Evolutionary conservation across 768 basidiomycete genomes (phyloP).

Genomic region (Lactarius akahatsu): DNA sequence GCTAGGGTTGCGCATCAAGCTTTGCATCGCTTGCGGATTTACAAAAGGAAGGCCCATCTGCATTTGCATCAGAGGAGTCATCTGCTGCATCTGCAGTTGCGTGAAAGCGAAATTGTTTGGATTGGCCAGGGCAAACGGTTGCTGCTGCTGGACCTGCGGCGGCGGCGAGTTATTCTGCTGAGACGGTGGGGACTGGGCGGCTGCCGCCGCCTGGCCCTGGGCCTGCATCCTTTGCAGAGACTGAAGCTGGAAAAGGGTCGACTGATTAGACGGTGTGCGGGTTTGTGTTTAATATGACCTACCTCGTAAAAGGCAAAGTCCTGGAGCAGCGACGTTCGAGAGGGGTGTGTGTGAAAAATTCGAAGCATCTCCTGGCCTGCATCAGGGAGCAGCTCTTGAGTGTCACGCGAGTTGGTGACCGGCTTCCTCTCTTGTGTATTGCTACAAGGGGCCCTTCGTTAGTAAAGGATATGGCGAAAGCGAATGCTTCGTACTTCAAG

Average conservation of each 20-base stretch:
- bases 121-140: constrained; percentile 49
- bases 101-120: constrained; percentile 56
- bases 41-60: constrained; percentile 52
- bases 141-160: constrained; percentile 45
- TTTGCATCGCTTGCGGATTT: constrained; percentile 77
- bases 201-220: constrained; percentile 42
- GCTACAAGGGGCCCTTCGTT: constrained; percentile 42
- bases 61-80: constrained; percentile 66
- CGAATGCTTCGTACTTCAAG: constrained; percentile 55
- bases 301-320: constrained; percentile 94
- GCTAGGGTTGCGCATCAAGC: constrained; percentile 80
- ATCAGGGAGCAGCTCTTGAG: constrained; percentile 93
- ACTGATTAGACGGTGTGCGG: constrained; percentile 9
- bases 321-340: constrained; percentile 89
- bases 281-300: constrained; percentile 26
- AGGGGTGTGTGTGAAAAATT: constrained; percentile 92
- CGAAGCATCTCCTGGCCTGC: constrained; percentile 96
- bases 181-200: constrained; percentile 36
- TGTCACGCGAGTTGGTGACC: constrained; percentile 97
- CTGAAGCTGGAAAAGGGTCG: constrained; percentile 34
- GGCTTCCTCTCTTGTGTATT: constrained; percentile 99
- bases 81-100: constrained; percentile 49
- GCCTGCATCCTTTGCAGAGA: constrained; percentile 78
- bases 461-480: neutral
- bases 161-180: constrained; percentile 36